These are phyloP conservation scores for Ceratocystis papillata DNA, from an alignment of 2,329 filamentous ascomycete genomes.

Conservation along the genomic window DNA sequence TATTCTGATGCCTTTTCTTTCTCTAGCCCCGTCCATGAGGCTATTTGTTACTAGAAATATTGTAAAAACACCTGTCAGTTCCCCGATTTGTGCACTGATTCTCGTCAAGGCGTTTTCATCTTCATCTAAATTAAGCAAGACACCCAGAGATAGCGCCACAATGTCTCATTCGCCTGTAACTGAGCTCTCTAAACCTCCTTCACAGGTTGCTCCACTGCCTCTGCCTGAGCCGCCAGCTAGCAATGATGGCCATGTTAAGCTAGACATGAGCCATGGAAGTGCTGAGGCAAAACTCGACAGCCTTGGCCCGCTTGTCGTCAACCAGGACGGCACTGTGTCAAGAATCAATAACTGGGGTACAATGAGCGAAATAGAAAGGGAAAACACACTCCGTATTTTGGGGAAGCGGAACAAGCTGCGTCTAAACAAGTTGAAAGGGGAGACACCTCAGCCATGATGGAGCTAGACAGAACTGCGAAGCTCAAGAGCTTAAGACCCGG, in stretches of 20 bases:
- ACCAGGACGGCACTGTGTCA: conserved; percentile 58
- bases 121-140: not conserved
- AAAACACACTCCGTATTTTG: conserved; percentile 56
- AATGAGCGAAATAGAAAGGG: conserved; percentile 57
- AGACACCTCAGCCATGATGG: not conserved
- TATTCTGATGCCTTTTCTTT: not conserved
- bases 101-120: conserved; percentile 8
- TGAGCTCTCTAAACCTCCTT: not conserved
- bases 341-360: conserved; percentile 62
- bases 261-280: conserved; percentile 31
- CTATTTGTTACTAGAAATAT: not conserved
- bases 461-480: no score
- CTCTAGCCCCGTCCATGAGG: not conserved
- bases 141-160: not conserved
- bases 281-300: conserved; percentile 50
- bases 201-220: conserved; percentile 18
- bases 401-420: conserved; percentile 57
- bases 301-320: conserved; percentile 63
- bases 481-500: not conserved
- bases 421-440: conserved; percentile 40
- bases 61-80: not conserved
- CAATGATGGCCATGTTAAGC: conserved; percentile 26
- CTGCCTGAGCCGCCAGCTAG: conserved; percentile 23
- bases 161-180: not conserved
- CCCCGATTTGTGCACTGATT: not conserved